These are phyloP conservation scores for Pistacia vera DNA, from an alignment of 345 rosid genomes.

Conservation along the genomic window DNA sequence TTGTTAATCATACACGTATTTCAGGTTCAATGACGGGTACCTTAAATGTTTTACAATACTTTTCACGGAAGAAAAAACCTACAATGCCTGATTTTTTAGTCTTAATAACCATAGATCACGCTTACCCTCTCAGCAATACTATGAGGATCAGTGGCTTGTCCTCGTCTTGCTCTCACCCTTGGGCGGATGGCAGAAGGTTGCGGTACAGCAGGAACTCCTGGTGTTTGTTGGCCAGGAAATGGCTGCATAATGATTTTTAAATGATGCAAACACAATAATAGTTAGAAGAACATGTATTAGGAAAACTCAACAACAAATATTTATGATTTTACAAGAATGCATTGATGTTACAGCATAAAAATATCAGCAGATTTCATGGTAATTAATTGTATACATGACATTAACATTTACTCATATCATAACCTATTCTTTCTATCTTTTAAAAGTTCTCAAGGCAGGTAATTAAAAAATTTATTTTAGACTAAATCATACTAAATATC, in stretches of 20 bases:
- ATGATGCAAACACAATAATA: neutral
- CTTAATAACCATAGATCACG: neutral
- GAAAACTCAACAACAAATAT: too few relatives aligned
- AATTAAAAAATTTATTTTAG: too few relatives aligned
- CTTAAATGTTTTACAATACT: neutral
- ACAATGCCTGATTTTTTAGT: neutral
- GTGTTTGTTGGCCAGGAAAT: slow-evolving; percentile 44
- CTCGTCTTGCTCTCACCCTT: slow-evolving; percentile 66
- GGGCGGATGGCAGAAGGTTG: slow-evolving; percentile 56
- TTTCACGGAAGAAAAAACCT: neutral
- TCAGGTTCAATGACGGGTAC: neutral
- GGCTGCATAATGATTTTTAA: slow-evolving; percentile 33
- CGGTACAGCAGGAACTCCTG: slow-evolving; percentile 36
- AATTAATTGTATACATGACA: neutral
- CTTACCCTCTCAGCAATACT: slow-evolving; percentile 75
- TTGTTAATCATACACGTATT: neutral
- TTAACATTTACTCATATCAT: too few relatives aligned
- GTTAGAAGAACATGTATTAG: neutral
- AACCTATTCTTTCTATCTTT: too few relatives aligned
- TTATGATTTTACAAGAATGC: too few relatives aligned
- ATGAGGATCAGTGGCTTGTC: slow-evolving; percentile 72
- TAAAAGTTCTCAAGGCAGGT: too few relatives aligned
- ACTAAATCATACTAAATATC: too few relatives aligned
- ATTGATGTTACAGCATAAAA: too few relatives aligned
- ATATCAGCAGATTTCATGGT: neutral